Evolutionary conservation across 2,329 filamentous ascomycete species (phyloP).

Genomic region (Penicillium sp.): DNA sequence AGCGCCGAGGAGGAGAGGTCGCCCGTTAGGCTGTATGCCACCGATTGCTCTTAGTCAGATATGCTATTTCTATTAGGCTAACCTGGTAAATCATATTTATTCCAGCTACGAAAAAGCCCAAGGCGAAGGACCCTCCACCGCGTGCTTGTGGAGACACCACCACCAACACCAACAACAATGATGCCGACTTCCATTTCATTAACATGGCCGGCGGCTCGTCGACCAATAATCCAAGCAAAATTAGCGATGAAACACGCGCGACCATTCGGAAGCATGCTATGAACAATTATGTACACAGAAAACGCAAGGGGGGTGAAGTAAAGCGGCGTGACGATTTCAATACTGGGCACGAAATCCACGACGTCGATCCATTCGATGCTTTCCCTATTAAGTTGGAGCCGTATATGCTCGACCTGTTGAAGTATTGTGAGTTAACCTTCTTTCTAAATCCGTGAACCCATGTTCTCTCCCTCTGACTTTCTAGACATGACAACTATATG

Average conservation of each 20-base stretch:
- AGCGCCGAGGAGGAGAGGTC: background rate
- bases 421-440: slow-evolving; percentile 1
- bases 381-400: slow-evolving; percentile 8
- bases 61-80: too few species aligned
- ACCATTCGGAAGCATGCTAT: slow-evolving; percentile 9
- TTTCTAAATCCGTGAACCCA: background rate
- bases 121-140: background rate
- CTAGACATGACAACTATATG: slow-evolving; percentile 10
- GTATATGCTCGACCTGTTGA: slow-evolving; percentile 12
- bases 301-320: background rate
- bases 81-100: background rate
- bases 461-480: background rate
- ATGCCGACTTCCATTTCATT: background rate
- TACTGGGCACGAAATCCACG: background rate
- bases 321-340: background rate
- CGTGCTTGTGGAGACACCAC: background rate
- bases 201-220: background rate
- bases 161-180: too few species aligned
- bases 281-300: slow-evolving; percentile 1
- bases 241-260: slow-evolving; percentile 2
- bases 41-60: background rate
- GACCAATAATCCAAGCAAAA: background rate
- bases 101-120: background rate
- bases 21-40: background rate
- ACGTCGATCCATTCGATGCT: slow-evolving; percentile 10